Evolutionary conservation across 1,139 yeast species (phyloP).

Genomic region (Yamadazyma oceani): DNA sequence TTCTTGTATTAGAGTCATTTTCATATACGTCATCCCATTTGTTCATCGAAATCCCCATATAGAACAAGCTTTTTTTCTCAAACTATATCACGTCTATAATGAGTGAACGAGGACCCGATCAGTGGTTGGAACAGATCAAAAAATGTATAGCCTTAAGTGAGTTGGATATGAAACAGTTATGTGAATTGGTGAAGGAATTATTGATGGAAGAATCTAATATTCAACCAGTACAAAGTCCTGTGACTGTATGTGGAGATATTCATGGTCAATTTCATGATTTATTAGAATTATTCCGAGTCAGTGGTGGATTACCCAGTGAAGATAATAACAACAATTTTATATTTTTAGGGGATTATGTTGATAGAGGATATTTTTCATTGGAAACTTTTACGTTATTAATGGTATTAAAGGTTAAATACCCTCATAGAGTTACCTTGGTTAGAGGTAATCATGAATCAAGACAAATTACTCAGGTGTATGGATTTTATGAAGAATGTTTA

Average conservation of each 20-base stretch:
- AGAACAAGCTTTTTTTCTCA: no score
- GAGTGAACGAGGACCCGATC: slow-evolving; percentile 89
- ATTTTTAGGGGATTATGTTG: slow-evolving; percentile 94
- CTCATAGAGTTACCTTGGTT: slow-evolving; percentile 81
- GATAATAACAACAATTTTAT: slow-evolving; percentile 59
- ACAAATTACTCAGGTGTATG: slow-evolving; percentile 95
- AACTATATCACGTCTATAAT: no score
- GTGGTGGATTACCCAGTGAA: slow-evolving; percentile 85
- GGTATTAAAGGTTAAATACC: slow-evolving; percentile 88
- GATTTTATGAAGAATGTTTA: slow-evolving; percentile 87
- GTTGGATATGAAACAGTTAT: slow-evolving; percentile 91
- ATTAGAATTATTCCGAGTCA: slow-evolving; percentile 81
- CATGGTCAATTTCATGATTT: slow-evolving; percentile 98
- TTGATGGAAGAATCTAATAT: slow-evolving; percentile 81
- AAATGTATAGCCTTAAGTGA: slow-evolving; percentile 89
- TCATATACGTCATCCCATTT: no score
- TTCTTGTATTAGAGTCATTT: no score
- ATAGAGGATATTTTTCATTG: slow-evolving; percentile 89
- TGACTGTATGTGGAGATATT: slow-evolving; percentile 98
- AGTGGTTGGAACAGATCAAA: slow-evolving; percentile 92
- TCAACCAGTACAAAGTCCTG: slow-evolving; percentile 95
- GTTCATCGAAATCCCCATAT: no score
- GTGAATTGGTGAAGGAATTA: slow-evolving; percentile 88
- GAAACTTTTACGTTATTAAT: slow-evolving; percentile 90
- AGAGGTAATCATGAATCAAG: slow-evolving; percentile 94